phyloP scores from a whole-genome alignment of 140 eudicot species.

The Stevia rebaudiana region DNA sequence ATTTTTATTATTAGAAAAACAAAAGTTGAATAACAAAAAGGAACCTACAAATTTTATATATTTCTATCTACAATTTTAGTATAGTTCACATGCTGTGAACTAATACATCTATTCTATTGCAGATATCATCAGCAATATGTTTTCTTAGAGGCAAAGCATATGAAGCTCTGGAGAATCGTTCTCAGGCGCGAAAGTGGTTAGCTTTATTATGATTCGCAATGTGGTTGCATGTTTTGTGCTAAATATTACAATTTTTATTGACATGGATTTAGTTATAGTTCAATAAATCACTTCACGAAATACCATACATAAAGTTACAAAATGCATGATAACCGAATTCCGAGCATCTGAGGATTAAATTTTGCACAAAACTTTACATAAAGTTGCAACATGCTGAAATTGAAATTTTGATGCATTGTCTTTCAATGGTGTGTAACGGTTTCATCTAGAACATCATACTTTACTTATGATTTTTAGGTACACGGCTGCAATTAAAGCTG shows the following conservation, averaged over 20 bases:
- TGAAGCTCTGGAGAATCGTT: conserved; percentile 90
- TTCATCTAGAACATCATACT: neutral
- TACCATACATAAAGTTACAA: too few species aligned
- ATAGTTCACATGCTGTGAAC: neutral
- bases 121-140: conserved; percentile 93
- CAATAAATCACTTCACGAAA: neutral
- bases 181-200: conserved; percentile 90
- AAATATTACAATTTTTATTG: neutral
- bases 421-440: neutral
- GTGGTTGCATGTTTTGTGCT: conserved; percentile 11
- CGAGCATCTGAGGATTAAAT: neutral
- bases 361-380: neutral
- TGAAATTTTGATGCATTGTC: neutral
- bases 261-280: neutral
- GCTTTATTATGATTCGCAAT: conserved; percentile 25
- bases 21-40: neutral
- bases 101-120: conserved; percentile 20
- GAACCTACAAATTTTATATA: neutral
- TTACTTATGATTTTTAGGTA: conserved; percentile 48
- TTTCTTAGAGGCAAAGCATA: conserved; percentile 95
- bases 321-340: neutral
- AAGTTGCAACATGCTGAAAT: neutral
- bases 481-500: conserved; percentile 91
- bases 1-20: too few species aligned
- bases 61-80: neutral